These are phyloP conservation scores for Daldinia caldariorum DNA, from an alignment of 495 filamentous ascomycete genomes.

Conservation along the genomic window DNA sequence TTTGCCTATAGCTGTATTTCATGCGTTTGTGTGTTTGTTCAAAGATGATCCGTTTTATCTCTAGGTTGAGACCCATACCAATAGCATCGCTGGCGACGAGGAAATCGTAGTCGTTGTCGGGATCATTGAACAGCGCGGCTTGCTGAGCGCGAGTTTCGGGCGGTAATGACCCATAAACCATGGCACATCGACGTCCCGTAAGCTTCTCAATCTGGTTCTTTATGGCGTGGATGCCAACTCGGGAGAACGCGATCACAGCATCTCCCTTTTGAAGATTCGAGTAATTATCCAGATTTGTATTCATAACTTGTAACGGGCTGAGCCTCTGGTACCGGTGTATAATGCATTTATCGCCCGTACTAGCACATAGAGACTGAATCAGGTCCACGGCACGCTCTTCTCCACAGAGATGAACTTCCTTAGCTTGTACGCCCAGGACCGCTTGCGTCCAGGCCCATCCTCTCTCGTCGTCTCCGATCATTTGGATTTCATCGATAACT, in stretches of 20 bases:
- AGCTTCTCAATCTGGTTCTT: slow-evolving; percentile 77
- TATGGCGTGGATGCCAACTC: slow-evolving; percentile 81
- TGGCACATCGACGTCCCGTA: slow-evolving; percentile 83
- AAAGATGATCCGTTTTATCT: slow-evolving; percentile 91
- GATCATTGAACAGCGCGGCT: slow-evolving; percentile 92
- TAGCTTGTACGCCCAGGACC: slow-evolving; percentile 82
- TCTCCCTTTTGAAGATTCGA: slow-evolving; percentile 83
- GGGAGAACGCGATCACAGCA: slow-evolving; percentile 85
- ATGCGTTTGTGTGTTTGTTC: slow-evolving; percentile 76
- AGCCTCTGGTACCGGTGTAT: slow-evolving; percentile 85
- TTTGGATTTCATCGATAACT: slow-evolving; percentile 98
- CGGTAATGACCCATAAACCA: slow-evolving; percentile 91
- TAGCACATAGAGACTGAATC: slow-evolving; percentile 79
- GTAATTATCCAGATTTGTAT: slow-evolving; percentile 67
- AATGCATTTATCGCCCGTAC: slow-evolving; percentile 82
- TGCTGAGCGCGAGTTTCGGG: slow-evolving; percentile 93
- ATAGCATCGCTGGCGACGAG: slow-evolving; percentile 95
- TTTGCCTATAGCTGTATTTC: slow-evolving; percentile 57
- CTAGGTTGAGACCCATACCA: slow-evolving; percentile 97
- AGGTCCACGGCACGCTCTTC: slow-evolving; percentile 84
- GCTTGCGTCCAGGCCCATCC: slow-evolving; percentile 99
- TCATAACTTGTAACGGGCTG: slow-evolving; percentile 75
- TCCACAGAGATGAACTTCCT: slow-evolving; percentile 93
- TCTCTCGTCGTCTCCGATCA: slow-evolving; percentile 82
- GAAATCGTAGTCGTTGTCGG: slow-evolving; percentile 91